These are phyloP conservation scores for Tilletia indica DNA, from an alignment of 1,284 basidiomycete species.

Conservation along the genomic window DNA sequence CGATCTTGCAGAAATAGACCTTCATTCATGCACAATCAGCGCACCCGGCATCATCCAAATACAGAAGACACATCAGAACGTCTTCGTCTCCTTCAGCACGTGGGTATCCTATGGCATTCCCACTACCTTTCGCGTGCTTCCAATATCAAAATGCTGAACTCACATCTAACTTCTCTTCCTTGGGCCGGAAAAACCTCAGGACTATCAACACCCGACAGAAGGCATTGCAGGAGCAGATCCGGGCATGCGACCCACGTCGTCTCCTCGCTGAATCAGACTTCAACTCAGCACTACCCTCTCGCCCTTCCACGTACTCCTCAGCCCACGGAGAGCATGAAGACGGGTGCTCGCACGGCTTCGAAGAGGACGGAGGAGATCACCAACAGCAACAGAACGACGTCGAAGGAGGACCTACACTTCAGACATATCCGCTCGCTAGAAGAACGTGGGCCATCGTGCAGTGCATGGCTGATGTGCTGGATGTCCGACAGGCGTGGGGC, in stretches of 20 bases:
- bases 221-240: constrained; percentile 30
- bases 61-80: constrained; percentile 38
- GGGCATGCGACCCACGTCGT: constrained; percentile 27
- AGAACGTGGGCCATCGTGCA: background rate
- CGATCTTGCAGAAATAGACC: constrained; percentile 25
- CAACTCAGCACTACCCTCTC: constrained; percentile 25
- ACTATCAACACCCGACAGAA: constrained; percentile 47
- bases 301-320: background rate
- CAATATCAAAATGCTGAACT: background rate
- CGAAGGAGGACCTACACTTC: background rate
- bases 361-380: too few relatives aligned
- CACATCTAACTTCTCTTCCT: background rate
- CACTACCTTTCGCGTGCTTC: background rate
- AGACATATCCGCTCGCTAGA: background rate
- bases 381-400: background rate
- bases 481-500: background rate
- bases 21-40: constrained; percentile 52
- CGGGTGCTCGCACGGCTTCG: background rate
- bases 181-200: background rate
- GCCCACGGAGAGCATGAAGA: background rate
- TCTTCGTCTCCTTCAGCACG: constrained; percentile 49
- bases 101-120: background rate
- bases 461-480: constrained; percentile 5
- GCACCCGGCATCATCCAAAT: constrained; percentile 37
- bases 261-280: constrained; percentile 47